Evolutionary conservation across 192 early-diverging fungal species (phyloP), one percentile per base, ranked within the genome.

Genomic region (Obelidium mucronatum): DNA sequence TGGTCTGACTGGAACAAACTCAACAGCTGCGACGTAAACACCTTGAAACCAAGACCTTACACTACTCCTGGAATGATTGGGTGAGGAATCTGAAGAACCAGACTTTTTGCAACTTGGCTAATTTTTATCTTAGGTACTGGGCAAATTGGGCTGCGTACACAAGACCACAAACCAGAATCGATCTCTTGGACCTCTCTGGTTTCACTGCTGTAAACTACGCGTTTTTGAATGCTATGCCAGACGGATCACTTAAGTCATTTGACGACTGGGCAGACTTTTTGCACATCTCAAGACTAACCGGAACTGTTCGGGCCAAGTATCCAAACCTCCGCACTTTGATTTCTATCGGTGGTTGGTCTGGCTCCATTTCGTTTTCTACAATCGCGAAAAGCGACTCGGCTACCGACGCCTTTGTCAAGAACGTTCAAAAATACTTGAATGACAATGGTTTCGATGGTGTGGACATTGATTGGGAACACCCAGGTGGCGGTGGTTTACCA

Each of bases 401-500:
- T 19, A 1, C 24, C n/a, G 31, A 15, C 24, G 58, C 58, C 24
- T n/a, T n/a, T n/a, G n/a, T n/a, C n/a, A n/a, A n/a, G n/a, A n/a
- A n/a, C n/a, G n/a, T n/a, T n/a, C n/a, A n/a, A n/a, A n/a, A n/a
- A n/a, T n/a, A n/a, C n/a, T n/a, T n/a, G n/a, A n/a, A n/a, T n/a
- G n/a, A n/a, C n/a, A n/a, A n/a, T n/a, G n/a, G n/a, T n/a, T n/a
- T n/a, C n/a, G n/a, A n/a, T n/a, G n/a, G n/a, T n/a, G n/a, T n/a
- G n/a, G n/a, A n/a, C n/a, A n/a, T n/a, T n/a, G n/a, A n/a, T n/a
- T n/a, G n/a, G n/a, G n/a, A n/a, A n/a, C n/a, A n/a, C n/a, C n/a
- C n/a, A n/a, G n/a, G n/a, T n/a, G n/a, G n/a, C n/a, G n/a, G n/a
- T 60, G 87, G 91, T 48, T 85, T 85, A 53, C 77, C 81, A 8